Evolutionary conservation across 2,329 filamentous ascomycete species (phyloP), one percentile per base, ranked within the genome.

Genomic region (Cladosporium sp.): DNA sequence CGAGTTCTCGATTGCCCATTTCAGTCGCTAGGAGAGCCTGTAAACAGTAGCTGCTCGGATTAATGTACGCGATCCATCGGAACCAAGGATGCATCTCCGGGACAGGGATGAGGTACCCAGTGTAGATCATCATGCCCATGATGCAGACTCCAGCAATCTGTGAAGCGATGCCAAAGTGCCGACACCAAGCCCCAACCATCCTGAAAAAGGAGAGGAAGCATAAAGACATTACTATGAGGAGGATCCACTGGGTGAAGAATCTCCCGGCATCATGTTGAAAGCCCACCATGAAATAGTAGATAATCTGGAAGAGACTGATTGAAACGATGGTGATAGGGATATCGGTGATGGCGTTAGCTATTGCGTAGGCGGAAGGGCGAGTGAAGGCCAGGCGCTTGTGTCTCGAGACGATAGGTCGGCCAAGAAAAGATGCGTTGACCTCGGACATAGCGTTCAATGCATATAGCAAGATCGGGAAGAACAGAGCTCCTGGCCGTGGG

Each of bases 281-380:
- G 0, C 81, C 81, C 10, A 80, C 80, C 83, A 87, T 85, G 62
- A 86, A 88, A 71, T 88, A 88, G 0, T 84, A 61, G 0, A 85
- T 75, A 0, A 89, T 8, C 1, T 78, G 75, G 62, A 88, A 89
- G 0, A 75, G 70, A 0, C 78, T 77, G 13, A 87, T 75, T 63
- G 88, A 85, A 59, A 85, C 77, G 0, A 84, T 54, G 0, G 84
- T 64, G 3, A 86, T 74, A 0, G 83, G 80, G 0, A 81, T 73
- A 58, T 83, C 80, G 9, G 77, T 75, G 17, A 75, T 64, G 35
- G 78, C 75, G 57, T 77, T 73, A 0, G 83, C 81, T 0, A 82
- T 71, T 0, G 58, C 49, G 69, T 87, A 93, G 0, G 83, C 61
- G 15, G 71, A 86, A 82, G 59, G 70, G 48, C 69, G 70, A 52